A percentile compares a stretch with the other conserved stretches of the same genome.
phyloP scores from a whole-genome alignment of 1,284 basidiomycete genomes.

The Tilletiaria anomala region DNA sequence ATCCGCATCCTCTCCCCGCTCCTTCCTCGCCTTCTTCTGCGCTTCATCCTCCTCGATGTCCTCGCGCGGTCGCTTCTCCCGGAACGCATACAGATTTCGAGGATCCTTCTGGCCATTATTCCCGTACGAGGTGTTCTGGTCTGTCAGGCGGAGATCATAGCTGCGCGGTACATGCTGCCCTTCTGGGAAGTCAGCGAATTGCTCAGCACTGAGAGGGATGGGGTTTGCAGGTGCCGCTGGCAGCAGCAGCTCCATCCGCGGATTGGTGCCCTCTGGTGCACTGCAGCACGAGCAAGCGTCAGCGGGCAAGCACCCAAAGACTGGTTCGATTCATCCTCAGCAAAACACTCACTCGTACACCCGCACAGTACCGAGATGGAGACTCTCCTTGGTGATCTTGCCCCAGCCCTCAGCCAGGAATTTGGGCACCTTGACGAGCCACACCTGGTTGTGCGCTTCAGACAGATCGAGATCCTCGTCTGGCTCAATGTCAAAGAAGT shows the following conservation, averaged over 20 bases:
- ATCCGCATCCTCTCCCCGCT: slow-evolving; percentile 1
- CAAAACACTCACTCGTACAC: slow-evolving; percentile 40
- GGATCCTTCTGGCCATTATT: no score
- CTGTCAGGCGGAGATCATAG: slow-evolving; percentile 29
- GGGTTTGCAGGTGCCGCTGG: slow-evolving; percentile 17
- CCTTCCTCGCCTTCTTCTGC: background rate
- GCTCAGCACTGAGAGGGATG: background rate
- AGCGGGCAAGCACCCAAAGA: no score
- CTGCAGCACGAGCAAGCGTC: background rate
- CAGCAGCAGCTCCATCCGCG: slow-evolving; percentile 32
- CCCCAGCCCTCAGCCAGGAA: slow-evolving; percentile 46
- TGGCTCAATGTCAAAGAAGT: slow-evolving; percentile 12
- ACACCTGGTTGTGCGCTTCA: slow-evolving; percentile 22
- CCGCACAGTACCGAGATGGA: slow-evolving; percentile 43
- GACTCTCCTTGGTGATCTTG: slow-evolving; percentile 41
- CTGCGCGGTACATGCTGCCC: slow-evolving; percentile 17
- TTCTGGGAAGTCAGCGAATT: background rate
- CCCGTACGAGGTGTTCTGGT: no score
- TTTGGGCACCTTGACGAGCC: slow-evolving; percentile 43
- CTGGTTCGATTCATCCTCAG: background rate
- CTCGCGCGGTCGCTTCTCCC: slow-evolving; percentile 13
- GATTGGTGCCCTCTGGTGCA: slow-evolving; percentile 20
- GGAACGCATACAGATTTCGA: slow-evolving; percentile 32
- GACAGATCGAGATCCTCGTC: slow-evolving; percentile 31
- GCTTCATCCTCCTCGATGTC: slow-evolving; percentile 4